Percentiles rank a stretch among this genome's conserved stretches.
phyloP scores from a whole-genome alignment of 2,329 filamentous ascomycete species.

The Colletotrichum orbiculare region DNA sequence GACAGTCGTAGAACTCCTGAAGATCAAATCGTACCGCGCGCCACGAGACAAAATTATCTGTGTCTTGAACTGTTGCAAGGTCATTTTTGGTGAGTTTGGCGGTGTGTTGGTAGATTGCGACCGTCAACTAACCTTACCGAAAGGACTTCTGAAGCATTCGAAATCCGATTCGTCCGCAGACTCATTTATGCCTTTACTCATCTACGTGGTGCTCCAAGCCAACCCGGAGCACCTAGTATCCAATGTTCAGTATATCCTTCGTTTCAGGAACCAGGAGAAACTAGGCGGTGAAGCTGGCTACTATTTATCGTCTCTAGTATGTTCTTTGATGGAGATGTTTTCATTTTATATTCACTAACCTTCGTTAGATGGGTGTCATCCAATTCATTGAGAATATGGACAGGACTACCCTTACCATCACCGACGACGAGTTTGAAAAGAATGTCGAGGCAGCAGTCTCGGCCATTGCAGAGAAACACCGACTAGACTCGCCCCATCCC shows the following conservation, averaged over 20 bases:
- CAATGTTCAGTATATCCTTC: slow-evolving; percentile 97
- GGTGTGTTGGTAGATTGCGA: not conserved
- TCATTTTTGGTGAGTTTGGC: slow-evolving; percentile 83
- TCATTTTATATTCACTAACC: not conserved
- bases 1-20: slow-evolving; percentile 78
- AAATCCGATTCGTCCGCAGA: slow-evolving; percentile 96
- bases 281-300: slow-evolving; percentile 97
- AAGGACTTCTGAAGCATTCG: slow-evolving; percentile 87
- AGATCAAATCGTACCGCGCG: slow-evolving; percentile 97
- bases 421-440: slow-evolving; percentile 93
- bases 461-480: slow-evolving; percentile 91
- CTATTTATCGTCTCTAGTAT: slow-evolving; percentile 91
- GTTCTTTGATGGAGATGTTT: slow-evolving; percentile 38
- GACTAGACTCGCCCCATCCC: slow-evolving; percentile 59
- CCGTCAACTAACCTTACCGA: not conserved
- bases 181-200: slow-evolving; percentile 93
- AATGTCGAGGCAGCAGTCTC: slow-evolving; percentile 98
- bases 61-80: slow-evolving; percentile 98
- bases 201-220: slow-evolving; percentile 93
- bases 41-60: slow-evolving; percentile 98
- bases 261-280: slow-evolving; percentile 97
- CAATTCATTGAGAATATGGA: slow-evolving; percentile 98
- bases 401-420: slow-evolving; percentile 90
- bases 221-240: slow-evolving; percentile 96
- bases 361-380: slow-evolving; percentile 80